These are phyloP conservation scores for Wickerhamomyces rabaulensis DNA, from an alignment of 805 yeast species.

Conservation along the genomic window DNA sequence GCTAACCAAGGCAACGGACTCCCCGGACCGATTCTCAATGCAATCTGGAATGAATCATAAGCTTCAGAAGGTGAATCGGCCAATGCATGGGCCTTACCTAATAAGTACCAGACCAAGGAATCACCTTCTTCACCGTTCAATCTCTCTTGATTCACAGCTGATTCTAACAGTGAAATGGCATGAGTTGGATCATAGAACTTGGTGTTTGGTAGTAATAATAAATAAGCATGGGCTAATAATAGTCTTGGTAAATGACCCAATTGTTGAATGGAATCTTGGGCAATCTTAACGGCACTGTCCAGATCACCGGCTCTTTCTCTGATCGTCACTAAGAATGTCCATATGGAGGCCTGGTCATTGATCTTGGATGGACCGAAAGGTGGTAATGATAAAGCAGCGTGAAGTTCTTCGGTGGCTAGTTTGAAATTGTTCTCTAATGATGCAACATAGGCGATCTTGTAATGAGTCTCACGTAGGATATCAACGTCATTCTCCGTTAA, in stretches of 20 bases:
- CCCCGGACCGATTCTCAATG: slow-evolving; percentile 45
- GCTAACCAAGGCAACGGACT: slow-evolving; percentile 64
- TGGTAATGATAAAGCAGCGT: slow-evolving; percentile 45
- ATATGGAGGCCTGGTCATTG: slow-evolving; percentile 43
- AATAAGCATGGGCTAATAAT: slow-evolving; percentile 43
- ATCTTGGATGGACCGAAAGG: slow-evolving; percentile 40
- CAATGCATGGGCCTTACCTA: slow-evolving; percentile 47
- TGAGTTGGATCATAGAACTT: slow-evolving; percentile 27
- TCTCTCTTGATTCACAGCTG: slow-evolving; percentile 24
- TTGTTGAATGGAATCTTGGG: slow-evolving; percentile 41
- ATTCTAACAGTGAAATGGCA: slow-evolving; percentile 33
- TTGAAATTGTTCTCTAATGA: slow-evolving; percentile 46
- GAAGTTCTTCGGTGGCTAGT: slow-evolving; percentile 43
- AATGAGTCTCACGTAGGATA: slow-evolving; percentile 46
- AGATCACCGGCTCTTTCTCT: slow-evolving; percentile 42
- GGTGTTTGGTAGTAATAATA: slow-evolving; percentile 34
- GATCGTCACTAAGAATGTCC: slow-evolving; percentile 50
- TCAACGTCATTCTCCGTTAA: slow-evolving; percentile 34
- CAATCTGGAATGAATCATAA: slow-evolving; percentile 50
- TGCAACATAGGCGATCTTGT: slow-evolving; percentile 52
- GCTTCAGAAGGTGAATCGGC: slow-evolving; percentile 44
- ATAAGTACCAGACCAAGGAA: slow-evolving; percentile 50
- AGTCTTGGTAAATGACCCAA: slow-evolving; percentile 42
- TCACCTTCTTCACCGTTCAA: slow-evolving; percentile 29
- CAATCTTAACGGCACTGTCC: slow-evolving; percentile 42